Conservation (phyloP, 768 basidiomycete genomes). For the Suillus paluster region DNA sequence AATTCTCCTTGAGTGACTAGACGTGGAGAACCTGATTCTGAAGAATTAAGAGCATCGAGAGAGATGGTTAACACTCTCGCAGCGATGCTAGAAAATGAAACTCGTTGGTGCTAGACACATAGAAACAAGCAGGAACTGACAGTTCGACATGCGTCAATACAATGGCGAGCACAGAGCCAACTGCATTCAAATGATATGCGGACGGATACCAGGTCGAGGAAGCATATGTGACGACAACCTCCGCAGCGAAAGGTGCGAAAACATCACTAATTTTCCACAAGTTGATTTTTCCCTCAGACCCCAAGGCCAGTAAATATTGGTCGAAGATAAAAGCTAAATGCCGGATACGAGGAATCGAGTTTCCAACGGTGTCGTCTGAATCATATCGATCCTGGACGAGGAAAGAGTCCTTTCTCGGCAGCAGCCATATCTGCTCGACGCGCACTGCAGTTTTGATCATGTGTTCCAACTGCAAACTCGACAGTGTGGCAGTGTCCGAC, state of each 20-base stretch:
- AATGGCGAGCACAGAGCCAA: constrained; percentile 19
- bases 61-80: constrained; percentile 6
- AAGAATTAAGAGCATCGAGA: background rate
- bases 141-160: constrained; percentile 14
- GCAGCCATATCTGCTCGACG: constrained; percentile 22
- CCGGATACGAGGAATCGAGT: background rate
- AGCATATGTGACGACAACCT: background rate
- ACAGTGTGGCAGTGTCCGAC: constrained; percentile 17
- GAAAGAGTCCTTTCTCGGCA: constrained; percentile 10
- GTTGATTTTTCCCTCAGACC: constrained; percentile 8
- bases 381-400: background rate
- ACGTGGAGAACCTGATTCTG: background rate
- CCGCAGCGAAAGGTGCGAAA: background rate
- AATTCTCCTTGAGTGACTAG: constrained; percentile 19
- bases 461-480: constrained; percentile 17
- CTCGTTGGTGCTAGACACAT: background rate
- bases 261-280: constrained; percentile 21
- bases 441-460: constrained; percentile 15
- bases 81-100: constrained; percentile 2
- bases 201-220: constrained; percentile 7
- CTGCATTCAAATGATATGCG: background rate
- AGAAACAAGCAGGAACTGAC: constrained; percentile 13
- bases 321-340: constrained; percentile 23
- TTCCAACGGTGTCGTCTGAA: background rate
- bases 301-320: constrained; percentile 24